Percentiles rank a stretch among this genome's conserved stretches.
These are phyloP conservation scores for Hortiboletus flavorubellus DNA, from an alignment of 768 basidiomycete genomes.

Conservation along the genomic window DNA sequence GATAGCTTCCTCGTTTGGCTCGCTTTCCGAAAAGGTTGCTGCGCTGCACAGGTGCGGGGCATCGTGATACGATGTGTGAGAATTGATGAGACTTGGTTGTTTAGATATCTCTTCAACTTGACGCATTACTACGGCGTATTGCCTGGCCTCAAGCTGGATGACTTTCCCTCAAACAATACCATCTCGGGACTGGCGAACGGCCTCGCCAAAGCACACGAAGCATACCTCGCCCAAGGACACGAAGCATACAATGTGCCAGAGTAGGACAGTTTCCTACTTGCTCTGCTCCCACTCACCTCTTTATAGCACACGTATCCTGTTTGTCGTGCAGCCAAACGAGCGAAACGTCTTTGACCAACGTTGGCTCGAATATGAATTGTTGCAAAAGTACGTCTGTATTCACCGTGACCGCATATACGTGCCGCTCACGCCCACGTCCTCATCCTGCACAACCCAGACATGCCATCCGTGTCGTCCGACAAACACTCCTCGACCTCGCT, in stretches of 20 bases:
- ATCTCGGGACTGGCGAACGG: conserved; percentile 68
- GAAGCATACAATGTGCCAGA: conserved; percentile 57
- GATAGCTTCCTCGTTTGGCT: conserved; percentile 87
- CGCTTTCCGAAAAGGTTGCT: conserved; percentile 63
- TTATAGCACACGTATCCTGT: conserved; percentile 58
- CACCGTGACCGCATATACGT: not conserved
- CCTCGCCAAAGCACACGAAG: conserved; percentile 73
- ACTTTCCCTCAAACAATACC: conserved; percentile 74
- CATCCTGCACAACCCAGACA: conserved; percentile 47
- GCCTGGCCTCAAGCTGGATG: conserved; percentile 46
- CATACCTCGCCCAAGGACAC: conserved; percentile 82
- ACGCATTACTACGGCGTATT: conserved; percentile 68
- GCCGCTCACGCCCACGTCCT: not conserved
- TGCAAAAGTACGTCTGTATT: conserved; percentile 56
- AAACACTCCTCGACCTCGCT: conserved; percentile 70
- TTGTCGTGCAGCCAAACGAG: conserved; percentile 87
- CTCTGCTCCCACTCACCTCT: not conserved
- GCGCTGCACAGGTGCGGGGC: conserved; percentile 77
- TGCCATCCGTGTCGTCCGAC: conserved; percentile 68
- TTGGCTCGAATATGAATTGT: conserved; percentile 80
- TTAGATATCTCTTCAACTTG: conserved; percentile 65
- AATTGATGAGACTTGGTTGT: not conserved
- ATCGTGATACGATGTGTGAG: too few relatives aligned
- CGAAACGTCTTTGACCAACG: conserved; percentile 95
- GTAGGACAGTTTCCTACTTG: conserved; percentile 34